These are phyloP conservation scores for Pythium sukuiense DNA, from an alignment of 352 stramenopile genomes.

Conservation along the genomic window DNA sequence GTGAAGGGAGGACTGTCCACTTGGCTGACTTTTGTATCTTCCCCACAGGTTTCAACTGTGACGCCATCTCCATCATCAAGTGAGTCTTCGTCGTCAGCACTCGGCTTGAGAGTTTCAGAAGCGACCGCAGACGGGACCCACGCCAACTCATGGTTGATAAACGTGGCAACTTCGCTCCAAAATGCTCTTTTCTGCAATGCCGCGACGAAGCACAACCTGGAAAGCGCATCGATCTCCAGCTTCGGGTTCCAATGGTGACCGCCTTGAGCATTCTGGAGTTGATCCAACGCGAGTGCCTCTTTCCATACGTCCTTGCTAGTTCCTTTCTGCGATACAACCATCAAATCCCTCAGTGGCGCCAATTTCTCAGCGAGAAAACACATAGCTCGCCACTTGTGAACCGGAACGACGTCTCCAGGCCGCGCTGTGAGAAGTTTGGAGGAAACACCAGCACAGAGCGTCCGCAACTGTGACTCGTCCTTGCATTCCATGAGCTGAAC, in stretches of 20 bases:
- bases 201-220: constrained; percentile 19
- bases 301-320: constrained; percentile 17
- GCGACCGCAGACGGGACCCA: neutral
- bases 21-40: no score
- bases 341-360: constrained; percentile 12
- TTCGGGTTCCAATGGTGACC: constrained; percentile 9
- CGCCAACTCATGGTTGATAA: constrained; percentile 14
- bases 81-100: neutral
- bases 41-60: no score
- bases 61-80: neutral
- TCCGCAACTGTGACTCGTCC: constrained; percentile 20
- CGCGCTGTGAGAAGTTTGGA: constrained; percentile 24
- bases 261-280: constrained; percentile 2
- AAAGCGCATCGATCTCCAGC: constrained; percentile 9
- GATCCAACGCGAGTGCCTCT: constrained; percentile 15
- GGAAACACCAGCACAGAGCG: constrained; percentile 18
- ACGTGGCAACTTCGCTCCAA: constrained; percentile 11
- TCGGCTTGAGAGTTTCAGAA: neutral
- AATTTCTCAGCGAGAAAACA: constrained; percentile 29
- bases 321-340: constrained; percentile 2
- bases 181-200: constrained; percentile 8
- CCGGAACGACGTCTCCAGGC: constrained; percentile 17
- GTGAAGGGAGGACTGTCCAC: no score
- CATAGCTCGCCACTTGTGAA: constrained; percentile 28
- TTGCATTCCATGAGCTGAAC: constrained; percentile 23